Evolutionary conservation across 495 filamentous ascomycete genomes (phyloP).

Genomic region (Daldinia caldariorum): DNA sequence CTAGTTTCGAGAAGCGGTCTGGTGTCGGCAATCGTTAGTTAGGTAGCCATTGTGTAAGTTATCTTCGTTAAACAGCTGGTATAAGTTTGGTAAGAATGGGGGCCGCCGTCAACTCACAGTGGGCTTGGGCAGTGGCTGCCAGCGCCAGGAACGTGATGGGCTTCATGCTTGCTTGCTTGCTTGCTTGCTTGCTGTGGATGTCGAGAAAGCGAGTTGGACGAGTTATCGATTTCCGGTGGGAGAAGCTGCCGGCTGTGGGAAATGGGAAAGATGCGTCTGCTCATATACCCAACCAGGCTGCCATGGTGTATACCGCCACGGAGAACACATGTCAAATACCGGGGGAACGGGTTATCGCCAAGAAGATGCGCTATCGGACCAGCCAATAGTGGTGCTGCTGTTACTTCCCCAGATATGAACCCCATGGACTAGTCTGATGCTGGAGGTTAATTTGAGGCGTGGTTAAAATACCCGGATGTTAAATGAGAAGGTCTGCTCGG

Average conservation of each 20-base stretch:
- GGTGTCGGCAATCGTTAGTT: constrained; percentile 6
- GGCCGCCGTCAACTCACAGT: constrained; percentile 31
- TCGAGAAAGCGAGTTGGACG: neutral
- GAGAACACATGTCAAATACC: constrained; percentile 29
- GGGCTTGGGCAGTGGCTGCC: constrained; percentile 37
- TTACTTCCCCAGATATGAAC: constrained; percentile 36
- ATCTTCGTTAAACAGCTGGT: no score
- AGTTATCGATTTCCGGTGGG: constrained; percentile 20
- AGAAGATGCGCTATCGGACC: constrained; percentile 20
- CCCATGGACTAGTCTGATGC: constrained; percentile 13
- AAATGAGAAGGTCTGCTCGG: constrained; percentile 18
- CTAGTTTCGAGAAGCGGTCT: constrained; percentile 54
- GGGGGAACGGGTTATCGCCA: constrained; percentile 30
- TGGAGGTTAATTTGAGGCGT: constrained; percentile 19
- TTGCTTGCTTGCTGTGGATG: constrained; percentile 9
- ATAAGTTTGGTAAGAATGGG: neutral
- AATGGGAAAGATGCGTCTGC: neutral
- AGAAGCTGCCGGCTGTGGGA: neutral
- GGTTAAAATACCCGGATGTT: constrained; percentile 42
- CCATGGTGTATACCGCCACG: constrained; percentile 1
- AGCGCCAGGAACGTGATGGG: constrained; percentile 32
- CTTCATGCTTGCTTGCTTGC: no score
- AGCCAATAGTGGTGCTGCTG: constrained; percentile 19
- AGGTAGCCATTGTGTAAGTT: neutral
- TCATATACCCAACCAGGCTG: constrained; percentile 26